Evolutionary conservation across 257 asterid species (phyloP), one percentile per base, ranked within the genome.

Genomic region (Ilex asprella): DNA sequence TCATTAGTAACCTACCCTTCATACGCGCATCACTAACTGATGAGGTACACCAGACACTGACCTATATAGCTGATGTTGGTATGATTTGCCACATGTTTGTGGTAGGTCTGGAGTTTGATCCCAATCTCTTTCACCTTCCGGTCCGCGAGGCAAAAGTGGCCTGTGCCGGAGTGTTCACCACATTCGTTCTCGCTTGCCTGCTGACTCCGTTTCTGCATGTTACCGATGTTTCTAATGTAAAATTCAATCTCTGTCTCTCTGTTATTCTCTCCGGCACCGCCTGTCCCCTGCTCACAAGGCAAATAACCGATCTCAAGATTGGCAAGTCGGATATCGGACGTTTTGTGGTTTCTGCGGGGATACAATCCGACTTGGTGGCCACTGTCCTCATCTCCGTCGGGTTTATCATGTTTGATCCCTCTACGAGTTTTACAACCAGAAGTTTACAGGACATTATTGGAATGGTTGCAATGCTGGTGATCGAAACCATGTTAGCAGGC

Each of bases 41-140:
- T 0, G 95, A 87, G 64, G 69, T 89, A 39, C 83, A 64, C 1
- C 73, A 67, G 55, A 82, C 95, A 6, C 46, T 92, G 29, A 79
- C 62, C 54, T 86, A 84, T 49, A 79, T 92, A 47, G 94, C 90
- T 13, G 99, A 92, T 58, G 87, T 81, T 0, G 95, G 91, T 2
- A 89, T 92, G 97, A 75, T 92, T 16, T 82, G 88, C 43, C 97
- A 92, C 70, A 87, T 92, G 97, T 89, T 89, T 58, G 94, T 89
- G 0, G 79, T 87, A 0, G 97, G 99, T 35, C 70, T 92, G 16
- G 99, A 92, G 62, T 78, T 86, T 2, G 96, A 92, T 60, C 97
- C 99, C 0, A 68, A 86, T 58, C 79, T 89, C 43, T 92, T 89
- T 10, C 84, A 82, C 12, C 27, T 87, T 12, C 90, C 87, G 7